A percentile compares a stretch with the other conserved stretches of the same genome.
Conservation (phyloP, 345 rosid genomes). For the Linum usitatissimum region DNA sequence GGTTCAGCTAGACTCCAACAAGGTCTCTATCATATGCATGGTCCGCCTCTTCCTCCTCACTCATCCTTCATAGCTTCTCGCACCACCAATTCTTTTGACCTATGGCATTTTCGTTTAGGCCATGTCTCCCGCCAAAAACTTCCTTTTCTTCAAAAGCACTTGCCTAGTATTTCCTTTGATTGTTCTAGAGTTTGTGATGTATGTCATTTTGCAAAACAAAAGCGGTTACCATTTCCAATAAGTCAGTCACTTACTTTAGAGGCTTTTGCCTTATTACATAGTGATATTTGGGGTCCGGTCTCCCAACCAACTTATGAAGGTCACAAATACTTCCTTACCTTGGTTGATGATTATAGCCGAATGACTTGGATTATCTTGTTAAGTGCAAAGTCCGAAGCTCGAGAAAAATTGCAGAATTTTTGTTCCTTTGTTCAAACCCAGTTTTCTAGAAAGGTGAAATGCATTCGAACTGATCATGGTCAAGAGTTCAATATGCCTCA, state of each 20-base stretch:
- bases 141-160: no score
- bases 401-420: neutral
- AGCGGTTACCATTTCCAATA: neutral
- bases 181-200: neutral
- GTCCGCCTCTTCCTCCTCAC: neutral
- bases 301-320: neutral
- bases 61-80: no score
- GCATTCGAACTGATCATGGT: neutral
- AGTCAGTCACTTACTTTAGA: neutral
- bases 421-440: neutral
- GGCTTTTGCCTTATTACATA: neutral
- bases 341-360: neutral
- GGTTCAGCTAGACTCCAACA: neutral
- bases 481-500: neutral
- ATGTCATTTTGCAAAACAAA: constrained; percentile 1
- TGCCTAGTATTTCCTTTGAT: neutral
- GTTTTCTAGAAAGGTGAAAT: neutral
- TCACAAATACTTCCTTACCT: neutral
- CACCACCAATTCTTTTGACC: neutral
- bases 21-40: neutral
- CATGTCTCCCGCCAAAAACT: no score
- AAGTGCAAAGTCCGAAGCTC: neutral
- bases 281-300: neutral
- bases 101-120: neutral
- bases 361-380: neutral